Evolutionary conservation across 495 filamentous ascomycete genomes (phyloP).

Genomic region (Penicillium odoratum): DNA sequence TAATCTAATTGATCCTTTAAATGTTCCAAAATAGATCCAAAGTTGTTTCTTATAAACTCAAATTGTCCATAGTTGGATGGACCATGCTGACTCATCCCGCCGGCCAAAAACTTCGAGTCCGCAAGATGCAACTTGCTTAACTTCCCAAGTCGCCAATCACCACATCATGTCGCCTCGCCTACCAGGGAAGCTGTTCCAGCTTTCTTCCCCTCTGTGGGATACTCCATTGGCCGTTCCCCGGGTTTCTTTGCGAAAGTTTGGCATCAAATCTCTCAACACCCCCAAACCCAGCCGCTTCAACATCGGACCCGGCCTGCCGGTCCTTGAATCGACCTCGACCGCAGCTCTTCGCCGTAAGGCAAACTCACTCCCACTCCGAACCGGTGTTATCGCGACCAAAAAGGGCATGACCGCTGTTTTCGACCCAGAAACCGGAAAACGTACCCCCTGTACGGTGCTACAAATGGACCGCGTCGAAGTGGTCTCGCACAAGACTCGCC

Average conservation of each 20-base stretch:
- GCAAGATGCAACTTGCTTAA: constrained; percentile 8
- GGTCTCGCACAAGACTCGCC: constrained; percentile 75
- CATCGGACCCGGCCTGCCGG: constrained; percentile 42
- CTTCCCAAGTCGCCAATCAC: constrained; percentile 5
- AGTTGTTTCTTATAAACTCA: too few species aligned
- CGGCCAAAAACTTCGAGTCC: constrained; percentile 25
- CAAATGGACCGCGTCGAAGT: constrained; percentile 93
- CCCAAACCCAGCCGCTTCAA: constrained; percentile 51
- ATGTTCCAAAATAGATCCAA: too few species aligned
- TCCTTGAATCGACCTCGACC: constrained; percentile 68
- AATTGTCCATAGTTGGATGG: too few species aligned
- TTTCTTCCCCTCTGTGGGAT: constrained; percentile 25
- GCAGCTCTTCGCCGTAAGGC: constrained; percentile 80
- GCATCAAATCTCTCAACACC: constrained; percentile 51
- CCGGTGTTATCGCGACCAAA: constrained; percentile 82
- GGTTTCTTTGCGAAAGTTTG: constrained; percentile 36
- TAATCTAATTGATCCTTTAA: too few species aligned
- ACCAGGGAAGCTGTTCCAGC: constrained; percentile 35
- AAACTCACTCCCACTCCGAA: constrained; percentile 72
- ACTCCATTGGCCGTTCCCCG: constrained; percentile 20
- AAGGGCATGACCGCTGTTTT: constrained; percentile 94
- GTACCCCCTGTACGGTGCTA: constrained; percentile 85
- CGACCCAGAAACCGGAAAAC: constrained; percentile 69
- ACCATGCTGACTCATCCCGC: constrained; percentile 16
- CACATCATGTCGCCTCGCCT: constrained; percentile 39